Evolutionary conservation across 140 eudicot species (phyloP), one percentile per base, ranked within the genome.

Genomic region (Eryngium alpinum): DNA sequence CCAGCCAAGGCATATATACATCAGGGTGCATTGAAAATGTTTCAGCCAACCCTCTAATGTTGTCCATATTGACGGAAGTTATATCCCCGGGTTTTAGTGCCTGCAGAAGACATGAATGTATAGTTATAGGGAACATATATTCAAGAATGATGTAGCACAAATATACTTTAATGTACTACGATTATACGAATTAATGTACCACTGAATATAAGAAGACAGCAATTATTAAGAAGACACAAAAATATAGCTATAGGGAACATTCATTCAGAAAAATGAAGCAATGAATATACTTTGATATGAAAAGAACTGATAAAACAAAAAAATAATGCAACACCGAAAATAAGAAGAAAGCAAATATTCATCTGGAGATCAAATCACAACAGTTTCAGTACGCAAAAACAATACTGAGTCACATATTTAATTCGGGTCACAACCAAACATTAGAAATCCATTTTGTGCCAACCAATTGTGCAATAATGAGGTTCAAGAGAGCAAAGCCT

Each of bases 1-100:
- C 88, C 85, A 95, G 89, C 98, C 97, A 95, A 52, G 87, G 87
- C 81, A 91, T 73, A 69, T 84, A 84, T 28, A 87, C 94, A 28
- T 88, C 88, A 59, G 87, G 81, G 77, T 86, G 81, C 74, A 65
- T 63, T 80, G 87, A 82, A 67, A 92, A 91, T 75, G 82, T 78
- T 67, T 89, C 91, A 21, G 93, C 93, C 86, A 94, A 81, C 82
- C 75, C 78, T 46, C 81, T 84, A 77, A 92, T 87, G 38, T 86
- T 94, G 59, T 86, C 88, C 91, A 88, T 49, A 87, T 94, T 94
- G 24, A 91, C 38, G 3, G 86, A 86, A 71, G 91, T 75, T 77
- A 86, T 70, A 78, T 78, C 85, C 67, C 74, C 86, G n/a, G 2
- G 79, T 32, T 83, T 87, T 82, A 89, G 49, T 60, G 87, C 86